Percentiles rank a stretch among this genome's conserved stretches.
Evolutionary conservation across 2,329 filamentous ascomycete species (phyloP).

Genomic region (Epichloe aotearoae): DNA sequence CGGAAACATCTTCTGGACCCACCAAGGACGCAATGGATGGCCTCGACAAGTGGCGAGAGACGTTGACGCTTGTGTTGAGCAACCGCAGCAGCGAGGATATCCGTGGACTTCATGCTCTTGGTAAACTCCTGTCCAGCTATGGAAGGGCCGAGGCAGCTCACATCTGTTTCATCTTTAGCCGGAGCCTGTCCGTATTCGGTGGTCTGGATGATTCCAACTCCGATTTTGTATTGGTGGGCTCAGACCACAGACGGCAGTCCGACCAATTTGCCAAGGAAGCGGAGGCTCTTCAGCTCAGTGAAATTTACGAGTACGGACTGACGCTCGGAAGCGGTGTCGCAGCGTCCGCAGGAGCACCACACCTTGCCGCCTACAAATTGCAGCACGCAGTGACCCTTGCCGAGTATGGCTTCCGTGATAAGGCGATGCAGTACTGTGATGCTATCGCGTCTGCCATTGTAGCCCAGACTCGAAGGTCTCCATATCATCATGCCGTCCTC

Average conservation of each 20-base stretch:
- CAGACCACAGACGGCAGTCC: slow-evolving; percentile 60
- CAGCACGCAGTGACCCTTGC: slow-evolving; percentile 75
- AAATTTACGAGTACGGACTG: slow-evolving; percentile 85
- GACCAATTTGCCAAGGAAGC: slow-evolving; percentile 66
- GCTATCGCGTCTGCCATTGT: slow-evolving; percentile 63
- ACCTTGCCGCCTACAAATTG: slow-evolving; percentile 83
- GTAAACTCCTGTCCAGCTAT: slow-evolving; percentile 71
- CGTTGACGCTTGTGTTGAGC: slow-evolving; percentile 69
- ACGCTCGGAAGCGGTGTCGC: slow-evolving; percentile 49
- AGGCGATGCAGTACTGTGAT: slow-evolving; percentile 87
- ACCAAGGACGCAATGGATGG: slow-evolving; percentile 68
- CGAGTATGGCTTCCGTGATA: slow-evolving; percentile 67
- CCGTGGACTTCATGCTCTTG: slow-evolving; percentile 65
- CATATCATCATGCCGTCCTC: slow-evolving; percentile 69
- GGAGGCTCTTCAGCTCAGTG: slow-evolving; percentile 83
- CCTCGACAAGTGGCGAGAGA: slow-evolving; percentile 89
- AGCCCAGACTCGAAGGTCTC: slow-evolving; percentile 68
- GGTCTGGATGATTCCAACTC: slow-evolving; percentile 71
- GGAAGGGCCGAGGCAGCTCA: slow-evolving; percentile 84
- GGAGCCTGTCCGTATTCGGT: slow-evolving; percentile 56
- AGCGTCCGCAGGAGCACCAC: slow-evolving; percentile 50
- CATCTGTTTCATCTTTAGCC: slow-evolving; percentile 83
- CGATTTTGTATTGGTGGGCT: slow-evolving; percentile 72
- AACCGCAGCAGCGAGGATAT: slow-evolving; percentile 76
- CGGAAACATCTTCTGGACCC: slow-evolving; percentile 44